Conservation (phyloP, 1,284 basidiomycete species). For the Melampsora larici-populina region DNA sequence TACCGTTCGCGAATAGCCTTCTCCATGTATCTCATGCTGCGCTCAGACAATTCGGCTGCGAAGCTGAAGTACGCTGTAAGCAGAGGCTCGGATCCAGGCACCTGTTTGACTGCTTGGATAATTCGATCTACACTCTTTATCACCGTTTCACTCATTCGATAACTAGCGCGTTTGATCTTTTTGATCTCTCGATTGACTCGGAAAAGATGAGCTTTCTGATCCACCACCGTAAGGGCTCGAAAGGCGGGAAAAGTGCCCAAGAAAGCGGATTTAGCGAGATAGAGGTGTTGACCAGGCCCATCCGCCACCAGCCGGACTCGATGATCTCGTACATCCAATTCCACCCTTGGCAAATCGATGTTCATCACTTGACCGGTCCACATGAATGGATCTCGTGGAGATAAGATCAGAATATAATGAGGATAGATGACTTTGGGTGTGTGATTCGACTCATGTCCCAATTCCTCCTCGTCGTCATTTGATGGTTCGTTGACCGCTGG, state of each 20-base stretch:
- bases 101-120: constrained; percentile 62
- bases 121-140: constrained; percentile 73
- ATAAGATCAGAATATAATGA: constrained; percentile 77
- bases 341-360: constrained; percentile 52
- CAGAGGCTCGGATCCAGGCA: constrained; percentile 73
- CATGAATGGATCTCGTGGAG: constrained; percentile 79
- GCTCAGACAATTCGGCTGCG: constrained; percentile 88
- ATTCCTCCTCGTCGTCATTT: constrained; percentile 51
- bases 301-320: constrained; percentile 59
- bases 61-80: constrained; percentile 95
- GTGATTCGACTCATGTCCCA: constrained; percentile 46
- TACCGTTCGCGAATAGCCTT: constrained; percentile 68
- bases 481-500: background rate
- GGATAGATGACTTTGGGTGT: constrained; percentile 52
- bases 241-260: constrained; percentile 44
- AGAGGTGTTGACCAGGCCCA: constrained; percentile 52
- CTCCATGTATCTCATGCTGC: constrained; percentile 83
- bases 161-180: constrained; percentile 83
- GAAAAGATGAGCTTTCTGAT: constrained; percentile 88
- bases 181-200: constrained; percentile 82
- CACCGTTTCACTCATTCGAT: constrained; percentile 85
- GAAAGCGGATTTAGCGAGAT: constrained; percentile 40
- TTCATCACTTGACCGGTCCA: constrained; percentile 88
- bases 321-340: constrained; percentile 72
- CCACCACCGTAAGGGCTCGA: constrained; percentile 58